Evolutionary conservation across 2,329 filamentous ascomycete genomes (phyloP).

Genomic region (Aspergillus ruber): DNA sequence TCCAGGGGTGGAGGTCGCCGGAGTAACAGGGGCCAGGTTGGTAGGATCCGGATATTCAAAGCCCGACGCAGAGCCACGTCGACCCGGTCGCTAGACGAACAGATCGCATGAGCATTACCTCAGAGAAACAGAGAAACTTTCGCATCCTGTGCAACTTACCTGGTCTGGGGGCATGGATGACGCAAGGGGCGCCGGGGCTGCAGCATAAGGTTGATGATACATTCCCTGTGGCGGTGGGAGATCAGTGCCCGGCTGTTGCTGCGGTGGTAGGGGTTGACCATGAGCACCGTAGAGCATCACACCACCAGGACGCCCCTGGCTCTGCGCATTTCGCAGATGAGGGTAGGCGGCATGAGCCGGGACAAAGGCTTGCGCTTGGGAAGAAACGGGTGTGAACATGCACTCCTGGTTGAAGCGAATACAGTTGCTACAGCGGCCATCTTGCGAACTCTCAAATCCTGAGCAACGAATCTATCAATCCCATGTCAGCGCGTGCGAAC

Average conservation of each 20-base stretch:
- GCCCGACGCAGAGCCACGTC: conserved; percentile 39
- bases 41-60: conserved; percentile 44
- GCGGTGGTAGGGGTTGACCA: conserved; percentile 43
- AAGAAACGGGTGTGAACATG: conserved; percentile 69
- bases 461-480: conserved; percentile 63
- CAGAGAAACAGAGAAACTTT: background rate
- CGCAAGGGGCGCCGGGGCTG: conserved; percentile 30
- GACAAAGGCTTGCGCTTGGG: conserved; percentile 67
- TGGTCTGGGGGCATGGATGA: conserved; percentile 37
- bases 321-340: conserved; percentile 40
- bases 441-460: conserved; percentile 64
- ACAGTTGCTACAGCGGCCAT: conserved; percentile 68
- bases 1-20: conserved; percentile 36
- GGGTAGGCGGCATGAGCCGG: conserved; percentile 63
- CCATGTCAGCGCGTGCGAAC: conserved; percentile 3
- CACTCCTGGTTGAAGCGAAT: conserved; percentile 69
- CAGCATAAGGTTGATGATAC: conserved; percentile 34
- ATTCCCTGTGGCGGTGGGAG: conserved; percentile 36
- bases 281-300: conserved; percentile 45
- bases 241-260: conserved; percentile 34
- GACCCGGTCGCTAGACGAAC: conserved; percentile 28
- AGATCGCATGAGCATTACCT: background rate
- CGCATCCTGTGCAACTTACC: conserved; percentile 32
- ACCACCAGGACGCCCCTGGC: conserved; percentile 27
- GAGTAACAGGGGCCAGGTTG: conserved; percentile 42